Base-by-base conservation (phyloP, 805 yeast genomes). In the Saturnispora sekii region DNA sequence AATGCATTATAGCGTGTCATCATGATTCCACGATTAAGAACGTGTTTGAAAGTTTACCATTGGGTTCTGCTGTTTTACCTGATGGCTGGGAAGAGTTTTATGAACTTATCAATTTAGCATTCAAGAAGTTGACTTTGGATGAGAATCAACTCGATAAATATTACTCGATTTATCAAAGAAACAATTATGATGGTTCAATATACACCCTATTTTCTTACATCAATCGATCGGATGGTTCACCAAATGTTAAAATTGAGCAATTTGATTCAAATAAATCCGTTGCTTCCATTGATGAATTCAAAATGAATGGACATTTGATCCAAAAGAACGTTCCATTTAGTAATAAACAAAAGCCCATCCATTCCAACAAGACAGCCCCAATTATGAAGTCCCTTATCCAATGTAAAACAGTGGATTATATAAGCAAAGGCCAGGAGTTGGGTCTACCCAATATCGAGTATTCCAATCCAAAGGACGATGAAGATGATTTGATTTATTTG, bases 101-200 rank as follows among this genome's bases (percentile, higher is more conserved):
- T 15, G 46, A 48, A 9, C 31, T 52, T 4, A 37, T 58, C 37
- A 21, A 29, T 10, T 35, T 38, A 5, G 55, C 62, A 43, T 62
- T 62, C 42, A 60, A 57, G 41, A 43, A 48, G 16, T 15, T 41
- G 8, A 18, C 42, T 21, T 33, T 54, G 17, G 47, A 52, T 10
- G 52, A 44, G 30, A 36, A 44, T n/a, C 36, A 43, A 5, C 58
- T 59, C 41, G 26, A 55, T 9, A 51, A 49, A 14, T 58, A 53
- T 39, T 35, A 58, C 42, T 35, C 41, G 0, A 53, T 56, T n/a
- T 60, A 49, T 48, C 48, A 51, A 38, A 34, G 53, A 38, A 62
- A 62, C 46, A 58, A 53, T 42, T 50, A 53, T 28, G 49, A 53
- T 32, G 56, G 57, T 16, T 55, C 63, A 3, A 50, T 62, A 15